Evolutionary conservation across 371 early-diverging fungal species (phyloP).

Genomic region (Mortierella sp.): DNA sequence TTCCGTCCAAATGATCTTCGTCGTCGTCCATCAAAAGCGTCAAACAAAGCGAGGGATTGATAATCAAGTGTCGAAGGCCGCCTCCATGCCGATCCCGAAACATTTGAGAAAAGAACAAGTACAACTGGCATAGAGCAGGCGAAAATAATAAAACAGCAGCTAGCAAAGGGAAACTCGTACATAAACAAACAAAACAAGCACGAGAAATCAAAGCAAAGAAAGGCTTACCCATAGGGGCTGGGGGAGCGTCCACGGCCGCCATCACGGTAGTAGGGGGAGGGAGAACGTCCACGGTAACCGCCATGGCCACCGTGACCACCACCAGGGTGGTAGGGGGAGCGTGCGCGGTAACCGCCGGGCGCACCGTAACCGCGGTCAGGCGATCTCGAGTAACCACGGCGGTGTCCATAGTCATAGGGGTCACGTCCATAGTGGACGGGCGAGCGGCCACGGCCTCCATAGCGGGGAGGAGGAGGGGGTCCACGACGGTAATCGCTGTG

Average conservation of each 20-base stretch:
- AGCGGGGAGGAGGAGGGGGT: constrained; percentile 58
- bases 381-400: constrained; percentile 62
- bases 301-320: constrained; percentile 11
- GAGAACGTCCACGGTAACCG: constrained; percentile 60
- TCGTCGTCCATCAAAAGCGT: not conserved
- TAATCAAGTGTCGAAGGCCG: not conserved
- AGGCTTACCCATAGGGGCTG: constrained; percentile 61
- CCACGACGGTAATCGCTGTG: constrained; percentile 58
- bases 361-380: constrained; percentile 58
- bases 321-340: constrained; percentile 53
- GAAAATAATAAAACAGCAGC: constrained; percentile 4
- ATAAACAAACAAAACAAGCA: not conserved
- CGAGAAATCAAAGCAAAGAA: not conserved
- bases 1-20: not conserved
- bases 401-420: constrained; percentile 53
- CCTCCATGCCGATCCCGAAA: not conserved
- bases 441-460: constrained; percentile 58
- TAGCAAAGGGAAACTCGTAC: not conserved
- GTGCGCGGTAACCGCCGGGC: constrained; percentile 39
- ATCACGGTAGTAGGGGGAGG: constrained; percentile 60
- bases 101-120: not conserved
- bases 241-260: constrained; percentile 59
- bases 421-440: constrained; percentile 53
- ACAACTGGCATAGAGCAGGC: not conserved
- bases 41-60: not conserved